Percentiles rank a stretch among this genome's conserved stretches.
Conservation (phyloP, 2,329 filamentous ascomycete species). For the Huntiella moniliformis region DNA sequence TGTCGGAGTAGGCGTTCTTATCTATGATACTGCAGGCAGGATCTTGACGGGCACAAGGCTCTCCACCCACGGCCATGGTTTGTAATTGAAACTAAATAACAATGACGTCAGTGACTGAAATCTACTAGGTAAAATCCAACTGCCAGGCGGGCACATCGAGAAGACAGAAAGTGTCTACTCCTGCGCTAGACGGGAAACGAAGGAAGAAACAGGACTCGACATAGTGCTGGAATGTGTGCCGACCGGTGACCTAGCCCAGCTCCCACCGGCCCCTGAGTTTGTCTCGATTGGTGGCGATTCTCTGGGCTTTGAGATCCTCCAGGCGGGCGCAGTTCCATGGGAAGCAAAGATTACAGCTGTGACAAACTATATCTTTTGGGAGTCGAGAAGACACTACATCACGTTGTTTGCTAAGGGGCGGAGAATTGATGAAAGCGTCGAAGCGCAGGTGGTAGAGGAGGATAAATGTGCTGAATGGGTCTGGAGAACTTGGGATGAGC, state of each 20-base stretch:
- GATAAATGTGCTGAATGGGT: slow-evolving; percentile 33
- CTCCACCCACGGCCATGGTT: slow-evolving; percentile 31
- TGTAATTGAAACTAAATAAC: slow-evolving; percentile 10
- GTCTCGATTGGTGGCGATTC: background rate
- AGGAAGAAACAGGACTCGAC: slow-evolving; percentile 50
- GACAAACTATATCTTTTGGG: slow-evolving; percentile 47
- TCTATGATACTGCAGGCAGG: slow-evolving; percentile 24
- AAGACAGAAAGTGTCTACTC: slow-evolving; percentile 40
- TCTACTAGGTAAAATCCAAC: slow-evolving; percentile 36
- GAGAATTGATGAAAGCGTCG: slow-evolving; percentile 26
- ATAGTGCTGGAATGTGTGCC: slow-evolving; percentile 24
- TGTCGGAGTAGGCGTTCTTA: slow-evolving; percentile 30
- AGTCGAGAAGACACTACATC: slow-evolving; percentile 50
- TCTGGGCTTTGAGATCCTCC: too few relatives aligned
- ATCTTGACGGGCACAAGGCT: slow-evolving; percentile 29
- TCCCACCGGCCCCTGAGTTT: background rate
- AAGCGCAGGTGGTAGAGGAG: slow-evolving; percentile 31
- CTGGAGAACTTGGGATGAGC: slow-evolving; percentile 28
- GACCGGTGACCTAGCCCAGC: background rate
- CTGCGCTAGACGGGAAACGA: slow-evolving; percentile 47
- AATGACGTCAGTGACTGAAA: background rate
- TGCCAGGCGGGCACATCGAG: slow-evolving; percentile 63
- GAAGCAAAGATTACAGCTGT: slow-evolving; percentile 31
- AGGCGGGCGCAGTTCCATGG: background rate
- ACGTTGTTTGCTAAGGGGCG: slow-evolving; percentile 48